These are phyloP conservation scores for Tetragonia tetragonoides DNA, from an alignment of 148 eudicot genomes.

Conservation along the genomic window DNA sequence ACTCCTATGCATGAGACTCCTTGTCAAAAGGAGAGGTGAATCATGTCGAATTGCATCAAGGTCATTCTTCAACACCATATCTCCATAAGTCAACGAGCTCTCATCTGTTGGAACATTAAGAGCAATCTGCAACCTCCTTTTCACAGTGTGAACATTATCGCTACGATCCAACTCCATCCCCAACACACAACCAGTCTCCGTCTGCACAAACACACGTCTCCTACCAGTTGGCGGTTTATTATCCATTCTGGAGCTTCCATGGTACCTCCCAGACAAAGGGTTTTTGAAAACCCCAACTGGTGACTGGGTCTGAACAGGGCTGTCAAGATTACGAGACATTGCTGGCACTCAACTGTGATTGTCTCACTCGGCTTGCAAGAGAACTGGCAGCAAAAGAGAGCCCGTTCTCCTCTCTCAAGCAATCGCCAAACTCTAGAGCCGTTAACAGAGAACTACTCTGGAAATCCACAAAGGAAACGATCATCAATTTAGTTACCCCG, in stretches of 20 bases:
- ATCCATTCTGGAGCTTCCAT: constrained; percentile 46
- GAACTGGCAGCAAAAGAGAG: constrained; percentile 45
- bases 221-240: constrained; percentile 47
- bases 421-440: constrained; percentile 44
- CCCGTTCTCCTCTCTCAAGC: constrained; percentile 38
- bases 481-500: constrained; percentile 43
- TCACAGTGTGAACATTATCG: constrained; percentile 94
- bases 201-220: constrained; percentile 91
- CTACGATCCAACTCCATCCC: constrained; percentile 90
- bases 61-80: constrained; percentile 82
- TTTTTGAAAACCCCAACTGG: constrained; percentile 65
- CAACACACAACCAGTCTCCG: constrained; percentile 84
- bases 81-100: constrained; percentile 88
- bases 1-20: constrained; percentile 76
- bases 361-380: constrained; percentile 30
- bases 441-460: neutral
- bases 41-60: constrained; percentile 79
- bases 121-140: constrained; percentile 76
- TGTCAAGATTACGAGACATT: constrained; percentile 66
- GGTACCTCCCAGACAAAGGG: constrained; percentile 55
- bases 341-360: constrained; percentile 17
- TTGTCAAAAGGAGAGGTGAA: constrained; percentile 75
- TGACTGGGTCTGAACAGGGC: constrained; percentile 85
- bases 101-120: constrained; percentile 77
- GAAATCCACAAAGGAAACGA: constrained; percentile 14